Conservation (phyloP, 768 basidiomycete genomes). For the Hericium rajendrae region DNA sequence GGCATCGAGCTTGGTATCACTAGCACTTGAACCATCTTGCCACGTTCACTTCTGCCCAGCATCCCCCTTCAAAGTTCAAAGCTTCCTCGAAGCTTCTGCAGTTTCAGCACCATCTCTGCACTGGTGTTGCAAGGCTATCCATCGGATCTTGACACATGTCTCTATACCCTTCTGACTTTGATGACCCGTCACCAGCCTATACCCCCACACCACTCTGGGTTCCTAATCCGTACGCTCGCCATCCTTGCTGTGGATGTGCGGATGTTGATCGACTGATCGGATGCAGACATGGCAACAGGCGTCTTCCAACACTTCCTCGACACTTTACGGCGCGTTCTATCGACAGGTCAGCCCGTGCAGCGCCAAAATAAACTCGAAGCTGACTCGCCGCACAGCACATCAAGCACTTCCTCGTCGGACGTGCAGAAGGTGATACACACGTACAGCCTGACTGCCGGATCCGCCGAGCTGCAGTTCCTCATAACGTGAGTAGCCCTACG, state of each 20-base stretch:
- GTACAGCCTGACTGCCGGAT: slow-evolving; percentile 1
- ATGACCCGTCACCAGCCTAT: slow-evolving; percentile 3
- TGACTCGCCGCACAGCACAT: slow-evolving; percentile 2
- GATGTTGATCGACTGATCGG: background rate
- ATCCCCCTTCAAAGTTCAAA: too few species aligned
- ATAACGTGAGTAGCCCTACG: slow-evolving; percentile 8
- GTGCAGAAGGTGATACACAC: slow-evolving; percentile 6
- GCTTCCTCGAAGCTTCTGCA: too few species aligned
- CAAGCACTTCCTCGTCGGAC: background rate
- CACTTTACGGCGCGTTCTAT: background rate
- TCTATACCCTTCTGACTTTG: background rate
- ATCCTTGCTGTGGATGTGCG: background rate
- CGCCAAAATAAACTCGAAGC: background rate
- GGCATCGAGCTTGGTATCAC: too few species aligned
- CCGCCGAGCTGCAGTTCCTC: slow-evolving; percentile 4
- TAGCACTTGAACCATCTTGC: too few species aligned
- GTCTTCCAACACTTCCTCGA: background rate
- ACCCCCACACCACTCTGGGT: background rate
- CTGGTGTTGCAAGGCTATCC: too few species aligned
- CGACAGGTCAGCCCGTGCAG: background rate
- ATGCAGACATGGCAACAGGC: background rate
- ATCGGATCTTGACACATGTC: too few species aligned
- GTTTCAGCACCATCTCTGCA: too few species aligned
- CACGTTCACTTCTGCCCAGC: too few species aligned
- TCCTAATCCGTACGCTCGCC: background rate